Percentiles rank a stretch among this genome's conserved stretches.
Conservation (phyloP, 352 stramenopile species). For the Phytophthora agathidicida region DNA sequence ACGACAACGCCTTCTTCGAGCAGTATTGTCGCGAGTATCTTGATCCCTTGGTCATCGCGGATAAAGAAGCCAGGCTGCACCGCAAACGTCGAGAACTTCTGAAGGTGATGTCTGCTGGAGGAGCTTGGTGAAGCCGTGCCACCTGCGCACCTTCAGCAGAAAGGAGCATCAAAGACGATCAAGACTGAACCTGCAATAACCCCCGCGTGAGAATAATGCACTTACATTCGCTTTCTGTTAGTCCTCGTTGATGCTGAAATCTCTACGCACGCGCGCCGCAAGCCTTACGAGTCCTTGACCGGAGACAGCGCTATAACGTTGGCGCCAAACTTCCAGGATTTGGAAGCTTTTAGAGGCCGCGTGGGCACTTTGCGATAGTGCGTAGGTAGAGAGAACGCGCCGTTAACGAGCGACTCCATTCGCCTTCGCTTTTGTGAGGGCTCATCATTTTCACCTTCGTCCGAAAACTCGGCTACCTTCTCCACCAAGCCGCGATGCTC, state of each 20-base stretch:
- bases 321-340: slow-evolving; percentile 65
- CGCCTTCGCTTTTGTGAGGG: slow-evolving; percentile 33
- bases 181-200: neutral
- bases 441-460: slow-evolving; percentile 21
- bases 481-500: slow-evolving; percentile 57
- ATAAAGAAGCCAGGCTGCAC: slow-evolving; percentile 45
- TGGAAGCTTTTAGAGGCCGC: slow-evolving; percentile 72
- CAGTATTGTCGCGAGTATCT: slow-evolving; percentile 32
- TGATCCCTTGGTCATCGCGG: slow-evolving; percentile 11
- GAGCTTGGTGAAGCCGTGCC: slow-evolving; percentile 13
- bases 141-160: neutral
- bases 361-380: slow-evolving; percentile 74
- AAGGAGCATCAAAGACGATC: slow-evolving; percentile 1
- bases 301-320: slow-evolving; percentile 40
- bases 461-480: slow-evolving; percentile 37
- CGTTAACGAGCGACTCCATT: slow-evolving; percentile 16
- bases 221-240: slow-evolving; percentile 38
- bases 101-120: slow-evolving; percentile 41
- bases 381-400: slow-evolving; percentile 34
- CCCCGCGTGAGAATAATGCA: slow-evolving; percentile 30
- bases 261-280: slow-evolving; percentile 1
- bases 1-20: slow-evolving; percentile 23
- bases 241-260: slow-evolving; percentile 9
- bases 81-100: slow-evolving; percentile 54
- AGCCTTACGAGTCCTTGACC: slow-evolving; percentile 33